phyloP scores from a whole-genome alignment of 495 filamentous ascomycete genomes.

The Hyaloscypha variabilis region DNA sequence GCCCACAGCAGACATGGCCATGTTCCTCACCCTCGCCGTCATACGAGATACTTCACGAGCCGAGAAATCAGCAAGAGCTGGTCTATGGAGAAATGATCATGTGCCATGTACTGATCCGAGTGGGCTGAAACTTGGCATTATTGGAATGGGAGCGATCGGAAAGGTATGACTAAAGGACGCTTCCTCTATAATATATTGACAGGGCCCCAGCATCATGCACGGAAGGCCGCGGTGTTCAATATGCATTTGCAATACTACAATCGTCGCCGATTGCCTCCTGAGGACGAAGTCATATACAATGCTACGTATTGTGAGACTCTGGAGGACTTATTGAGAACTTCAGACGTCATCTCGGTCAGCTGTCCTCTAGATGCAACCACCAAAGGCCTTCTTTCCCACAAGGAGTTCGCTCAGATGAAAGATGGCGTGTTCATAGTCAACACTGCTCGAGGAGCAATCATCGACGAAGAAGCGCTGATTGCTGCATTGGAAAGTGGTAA shows the following conservation, averaged over 20 bases:
- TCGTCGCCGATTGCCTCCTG: constrained; percentile 32
- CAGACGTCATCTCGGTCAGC: constrained; percentile 77
- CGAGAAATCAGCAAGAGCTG: constrained; percentile 27
- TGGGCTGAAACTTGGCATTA: constrained; percentile 67
- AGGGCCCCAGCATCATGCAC: constrained; percentile 59
- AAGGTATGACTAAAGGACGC: background rate
- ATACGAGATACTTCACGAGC: constrained; percentile 49
- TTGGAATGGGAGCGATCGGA: constrained; percentile 85
- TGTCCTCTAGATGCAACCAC: constrained; percentile 64
- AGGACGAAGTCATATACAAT: constrained; percentile 45
- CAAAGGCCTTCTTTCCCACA: constrained; percentile 63
- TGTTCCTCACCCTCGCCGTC: constrained; percentile 74
- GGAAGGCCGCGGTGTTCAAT: constrained; percentile 58
- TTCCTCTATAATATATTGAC: background rate
- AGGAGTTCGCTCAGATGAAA: constrained; percentile 70
- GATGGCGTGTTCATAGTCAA: constrained; percentile 79
- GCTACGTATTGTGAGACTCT: constrained; percentile 66
- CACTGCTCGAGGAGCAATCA: constrained; percentile 75
- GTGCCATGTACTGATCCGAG: constrained; percentile 62
- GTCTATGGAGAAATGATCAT: constrained; percentile 54
- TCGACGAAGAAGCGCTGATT: constrained; percentile 74
- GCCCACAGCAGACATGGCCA: constrained; percentile 69
- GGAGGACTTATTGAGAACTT: constrained; percentile 62
- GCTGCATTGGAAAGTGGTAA: constrained; percentile 67
- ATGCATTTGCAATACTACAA: constrained; percentile 46